Evolutionary conservation across 148 eudicot genomes (phyloP).

Genomic region (Polygonum maritimum): DNA sequence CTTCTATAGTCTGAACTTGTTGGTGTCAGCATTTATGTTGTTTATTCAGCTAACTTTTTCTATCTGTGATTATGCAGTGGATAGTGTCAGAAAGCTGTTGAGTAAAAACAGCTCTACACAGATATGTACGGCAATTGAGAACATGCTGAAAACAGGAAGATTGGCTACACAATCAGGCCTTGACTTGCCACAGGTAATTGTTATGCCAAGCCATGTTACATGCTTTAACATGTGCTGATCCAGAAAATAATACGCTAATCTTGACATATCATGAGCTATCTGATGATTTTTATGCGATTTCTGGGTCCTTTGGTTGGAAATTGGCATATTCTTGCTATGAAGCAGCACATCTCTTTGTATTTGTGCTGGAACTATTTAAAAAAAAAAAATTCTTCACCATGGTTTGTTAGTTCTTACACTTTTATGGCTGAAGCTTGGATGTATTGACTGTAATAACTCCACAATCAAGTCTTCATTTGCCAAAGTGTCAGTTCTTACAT

Average conservation of each 20-base stretch:
- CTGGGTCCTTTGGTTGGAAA: neutral
- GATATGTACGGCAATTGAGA: slow-evolving; percentile 59
- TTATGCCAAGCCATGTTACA: neutral
- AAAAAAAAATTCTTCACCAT: neutral
- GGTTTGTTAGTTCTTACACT: neutral
- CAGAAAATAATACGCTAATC: neutral
- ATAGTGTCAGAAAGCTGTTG: slow-evolving; percentile 51
- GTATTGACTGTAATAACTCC: no score
- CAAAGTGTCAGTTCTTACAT: neutral
- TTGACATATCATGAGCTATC: neutral
- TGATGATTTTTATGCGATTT: neutral
- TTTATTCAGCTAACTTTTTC: neutral
- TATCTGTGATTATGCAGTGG: slow-evolving; percentile 34
- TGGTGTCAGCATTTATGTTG: neutral
- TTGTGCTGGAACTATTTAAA: neutral
- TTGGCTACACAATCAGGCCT: slow-evolving; percentile 51
- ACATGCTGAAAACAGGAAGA: slow-evolving; percentile 83
- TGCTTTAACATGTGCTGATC: neutral
- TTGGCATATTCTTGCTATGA: neutral
- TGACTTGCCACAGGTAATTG: slow-evolving; percentile 79
- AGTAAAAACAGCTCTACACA: slow-evolving; percentile 45
- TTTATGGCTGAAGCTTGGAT: neutral
- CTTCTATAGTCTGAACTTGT: neutral
- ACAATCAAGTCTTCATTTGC: neutral
- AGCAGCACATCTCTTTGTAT: neutral